phyloP scores from a whole-genome alignment of 148 eudicot genomes.

The Chenopodium suecicum region DNA sequence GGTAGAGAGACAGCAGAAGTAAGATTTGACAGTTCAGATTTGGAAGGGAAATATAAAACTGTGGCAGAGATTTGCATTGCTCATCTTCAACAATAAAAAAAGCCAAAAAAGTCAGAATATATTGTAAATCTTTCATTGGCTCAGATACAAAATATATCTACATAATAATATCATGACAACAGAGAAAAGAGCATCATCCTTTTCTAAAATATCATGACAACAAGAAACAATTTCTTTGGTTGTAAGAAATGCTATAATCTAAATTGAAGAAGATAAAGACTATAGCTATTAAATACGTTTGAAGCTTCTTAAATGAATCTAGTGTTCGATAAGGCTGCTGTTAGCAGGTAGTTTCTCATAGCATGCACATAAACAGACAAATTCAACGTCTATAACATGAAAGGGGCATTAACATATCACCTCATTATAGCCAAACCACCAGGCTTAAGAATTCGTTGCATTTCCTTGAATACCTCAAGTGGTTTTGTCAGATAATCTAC shows the following conservation, averaged over 20 bases:
- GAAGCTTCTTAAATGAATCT: neutral
- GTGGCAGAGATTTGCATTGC: neutral
- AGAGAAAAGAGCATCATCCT: neutral
- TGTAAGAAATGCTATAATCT: neutral
- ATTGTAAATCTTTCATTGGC: neutral
- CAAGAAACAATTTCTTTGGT: neutral
- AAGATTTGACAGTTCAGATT: neutral
- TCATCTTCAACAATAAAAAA: neutral
- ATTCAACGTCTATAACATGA: constrained; percentile 1
- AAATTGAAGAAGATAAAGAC: neutral
- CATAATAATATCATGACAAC: neutral
- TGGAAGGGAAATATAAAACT: neutral
- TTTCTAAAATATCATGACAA: neutral
- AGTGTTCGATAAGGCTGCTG: neutral
- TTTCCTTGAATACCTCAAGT: constrained; percentile 89
- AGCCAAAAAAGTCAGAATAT: neutral
- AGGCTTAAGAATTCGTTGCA: constrained; percentile 78
- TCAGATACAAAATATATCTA: neutral
- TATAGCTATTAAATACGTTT: neutral
- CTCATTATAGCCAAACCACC: constrained; percentile 94
- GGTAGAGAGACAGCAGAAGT: neutral
- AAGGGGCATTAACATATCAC: constrained; percentile 39
- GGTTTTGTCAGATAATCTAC: constrained; percentile 95
- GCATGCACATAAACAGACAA: neutral
- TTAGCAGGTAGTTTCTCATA: neutral